Base-by-base conservation (phyloP, 371 early-diverging fungal species). In the Sporodiniella umbellata region DNA sequence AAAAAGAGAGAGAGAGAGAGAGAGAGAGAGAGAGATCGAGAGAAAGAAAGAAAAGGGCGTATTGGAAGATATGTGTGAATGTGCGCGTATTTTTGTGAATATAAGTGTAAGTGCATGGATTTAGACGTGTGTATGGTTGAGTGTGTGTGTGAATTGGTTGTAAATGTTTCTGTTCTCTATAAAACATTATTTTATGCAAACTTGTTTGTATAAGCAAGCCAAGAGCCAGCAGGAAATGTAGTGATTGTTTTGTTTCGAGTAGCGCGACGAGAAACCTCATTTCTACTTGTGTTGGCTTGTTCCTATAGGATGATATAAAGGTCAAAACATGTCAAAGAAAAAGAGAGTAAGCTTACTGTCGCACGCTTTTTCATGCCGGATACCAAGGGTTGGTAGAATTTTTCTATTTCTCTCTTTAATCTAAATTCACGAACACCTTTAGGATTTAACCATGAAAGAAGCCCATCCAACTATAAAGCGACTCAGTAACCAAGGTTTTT, bases 361-460 rank as follows among this genome's bases (percentile, higher is more conserved):
- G 28, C 35, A 12, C 53, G 62, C 21, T 74, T 74, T 42, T 78
- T 74, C 76, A 81, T 81, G 14, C 82, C 79, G 12, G 61, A 58
- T 1, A 67, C 54, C 43, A 81, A 49, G 45, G 64, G 53, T 30
- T 72, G 70, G 17, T 59, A 45, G 12, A 74, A 69, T 22, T 62
- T 70, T 11, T 82, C 74, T 10, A 88, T 51, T 58, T 85, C 80
- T 0, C 68, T 56, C 28, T 69, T 61, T 35, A 89, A 58, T 15
- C 69, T 69, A 33, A 67, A 64, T 59, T 94, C 94, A 4, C 92
- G 80, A 8, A 73, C 55, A 35, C 94, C 94, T 23, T 87, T 81
- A 11, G 78, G 67, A 60, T 90, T 90, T 31, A 93, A 68, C 92
- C 93, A 93, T 10, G 62, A 58, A 53, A 85, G 39, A 28, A 94